Conservation (phyloP, 352 stramenopile genomes). For the Phytopythium helicoides region DNA sequence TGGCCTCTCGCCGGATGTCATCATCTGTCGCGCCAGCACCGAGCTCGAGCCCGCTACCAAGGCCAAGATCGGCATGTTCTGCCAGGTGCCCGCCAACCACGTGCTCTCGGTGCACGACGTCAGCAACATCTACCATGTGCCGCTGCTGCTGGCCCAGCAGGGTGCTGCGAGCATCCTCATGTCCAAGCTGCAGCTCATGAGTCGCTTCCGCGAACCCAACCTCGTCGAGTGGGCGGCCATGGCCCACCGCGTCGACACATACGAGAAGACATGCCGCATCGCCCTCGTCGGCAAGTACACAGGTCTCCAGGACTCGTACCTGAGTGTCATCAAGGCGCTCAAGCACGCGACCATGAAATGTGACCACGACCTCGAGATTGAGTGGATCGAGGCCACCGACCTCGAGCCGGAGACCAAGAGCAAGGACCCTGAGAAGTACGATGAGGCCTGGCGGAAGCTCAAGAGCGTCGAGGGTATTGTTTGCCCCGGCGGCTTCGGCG, state of each 20-base stretch:
- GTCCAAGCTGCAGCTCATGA: constrained; percentile 90
- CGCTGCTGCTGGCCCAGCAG: constrained; percentile 96
- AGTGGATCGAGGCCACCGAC: constrained; percentile 98
- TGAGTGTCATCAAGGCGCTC: constrained; percentile 97
- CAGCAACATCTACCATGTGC: constrained; percentile 99
- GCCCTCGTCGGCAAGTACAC: constrained; percentile 99
- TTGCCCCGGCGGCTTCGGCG: constrained; percentile 98
- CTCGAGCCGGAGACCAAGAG: constrained; percentile 87
- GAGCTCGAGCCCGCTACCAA: constrained; percentile 93
- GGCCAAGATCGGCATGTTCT: constrained; percentile 99
- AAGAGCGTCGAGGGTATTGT: constrained; percentile 93
- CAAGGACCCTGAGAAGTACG: constrained; percentile 68
- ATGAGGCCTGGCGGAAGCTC: constrained; percentile 92
- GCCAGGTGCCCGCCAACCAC: constrained; percentile 93
- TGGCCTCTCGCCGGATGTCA: constrained; percentile 95
- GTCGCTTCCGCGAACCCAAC: constrained; percentile 75
- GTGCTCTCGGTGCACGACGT: constrained; percentile 99
- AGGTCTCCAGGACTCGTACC: constrained; percentile 98
- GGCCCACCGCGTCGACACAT: constrained; percentile 92
- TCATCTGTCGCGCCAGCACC: constrained; percentile 95
- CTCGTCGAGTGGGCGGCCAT: constrained; percentile 88
- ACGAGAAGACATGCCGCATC: constrained; percentile 93
- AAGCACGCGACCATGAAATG: constrained; percentile 96
- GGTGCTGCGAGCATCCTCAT: constrained; percentile 93
- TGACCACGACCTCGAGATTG: constrained; percentile 92